Conservation (phyloP, 805 yeast species). For the Metschnikowia baotianmanensis region DNA sequence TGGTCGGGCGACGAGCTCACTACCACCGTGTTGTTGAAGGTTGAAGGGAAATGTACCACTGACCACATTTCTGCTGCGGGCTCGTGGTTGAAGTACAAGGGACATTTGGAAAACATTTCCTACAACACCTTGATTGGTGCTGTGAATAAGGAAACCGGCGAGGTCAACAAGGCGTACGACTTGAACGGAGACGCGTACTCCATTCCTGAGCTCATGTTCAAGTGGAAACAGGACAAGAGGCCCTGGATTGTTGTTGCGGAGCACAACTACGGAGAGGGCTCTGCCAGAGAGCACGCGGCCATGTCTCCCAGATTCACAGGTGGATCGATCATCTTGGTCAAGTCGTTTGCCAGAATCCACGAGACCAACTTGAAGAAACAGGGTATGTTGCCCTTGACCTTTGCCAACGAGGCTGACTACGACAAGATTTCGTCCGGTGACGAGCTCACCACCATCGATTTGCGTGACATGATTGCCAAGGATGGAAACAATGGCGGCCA, state of each 20-base stretch:
- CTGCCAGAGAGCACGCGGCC: conserved; percentile 99
- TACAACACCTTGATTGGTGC: conserved; percentile 96
- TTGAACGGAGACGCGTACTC: conserved; percentile 72
- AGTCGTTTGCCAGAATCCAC: conserved; percentile 97
- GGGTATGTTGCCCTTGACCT: conserved; percentile 94
- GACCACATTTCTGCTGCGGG: conserved; percentile 99
- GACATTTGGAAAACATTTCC: conserved; percentile 93
- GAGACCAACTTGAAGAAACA: conserved; percentile 98
- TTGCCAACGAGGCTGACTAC: conserved; percentile 86
- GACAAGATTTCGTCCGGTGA: conserved; percentile 80
- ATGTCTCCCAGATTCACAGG: conserved; percentile 93
- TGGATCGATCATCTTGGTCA: conserved; percentile 82
- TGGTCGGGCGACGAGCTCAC: conserved; percentile 86
- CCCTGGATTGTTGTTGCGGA: conserved; percentile 98
- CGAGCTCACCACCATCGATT: conserved; percentile 30
- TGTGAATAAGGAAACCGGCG: conserved; percentile 94
- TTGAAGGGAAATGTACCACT: conserved; percentile 97
- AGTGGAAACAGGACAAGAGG: conserved; percentile 81
- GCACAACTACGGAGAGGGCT: conserved; percentile 98
- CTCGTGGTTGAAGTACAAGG: conserved; percentile 97
- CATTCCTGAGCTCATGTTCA: conserved; percentile 95
- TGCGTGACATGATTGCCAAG: conserved; percentile 56
- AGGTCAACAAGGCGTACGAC: conserved; percentile 88
- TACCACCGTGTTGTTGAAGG: conserved; percentile 78
- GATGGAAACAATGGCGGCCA: conserved; percentile 87